phyloP scores from a whole-genome alignment of 257 asterid species.

The Solanum paucissectum region DNA sequence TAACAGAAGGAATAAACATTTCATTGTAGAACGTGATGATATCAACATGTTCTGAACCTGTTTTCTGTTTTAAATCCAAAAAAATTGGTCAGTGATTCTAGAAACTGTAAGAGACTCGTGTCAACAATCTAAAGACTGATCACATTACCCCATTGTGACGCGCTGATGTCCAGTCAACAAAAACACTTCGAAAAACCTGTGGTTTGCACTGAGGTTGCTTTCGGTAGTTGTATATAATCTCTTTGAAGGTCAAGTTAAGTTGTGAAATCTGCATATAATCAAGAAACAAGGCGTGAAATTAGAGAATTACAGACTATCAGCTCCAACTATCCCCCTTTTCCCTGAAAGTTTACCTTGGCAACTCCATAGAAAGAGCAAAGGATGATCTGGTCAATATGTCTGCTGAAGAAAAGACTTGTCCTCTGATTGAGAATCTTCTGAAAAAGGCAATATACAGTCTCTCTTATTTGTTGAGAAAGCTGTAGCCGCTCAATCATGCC shows the following conservation, averaged over 20 bases:
- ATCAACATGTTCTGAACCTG: constrained; percentile 77
- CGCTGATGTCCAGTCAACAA: constrained; percentile 31
- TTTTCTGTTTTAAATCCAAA: constrained; percentile 47
- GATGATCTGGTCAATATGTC: constrained; percentile 92
- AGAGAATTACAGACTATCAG: background rate
- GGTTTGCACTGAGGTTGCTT: constrained; percentile 43
- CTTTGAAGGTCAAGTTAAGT: constrained; percentile 32
- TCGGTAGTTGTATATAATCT: constrained; percentile 32
- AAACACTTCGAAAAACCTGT: constrained; percentile 36
- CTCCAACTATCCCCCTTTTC: background rate
- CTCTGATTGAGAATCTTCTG: constrained; percentile 76
- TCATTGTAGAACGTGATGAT: constrained; percentile 91
- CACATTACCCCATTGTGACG: constrained; percentile 30
- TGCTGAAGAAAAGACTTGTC: constrained; percentile 67
- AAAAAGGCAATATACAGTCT: constrained; percentile 74
- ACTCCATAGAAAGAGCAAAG: constrained; percentile 98
- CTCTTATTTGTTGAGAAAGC: constrained; percentile 77
- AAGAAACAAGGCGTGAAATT: background rate
- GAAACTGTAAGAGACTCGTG: background rate
- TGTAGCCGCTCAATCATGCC: constrained; percentile 97
- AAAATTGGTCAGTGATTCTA: constrained; percentile 4
- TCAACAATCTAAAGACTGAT: constrained; percentile 2
- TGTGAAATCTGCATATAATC: constrained; percentile 59
- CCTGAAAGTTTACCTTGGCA: constrained; percentile 53
- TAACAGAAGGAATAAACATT: constrained; percentile 71